A percentile compares a stretch with the other conserved stretches of the same genome.
Conservation (phyloP, 495 filamentous ascomycete species). For the Pyronema domesticum region DNA sequence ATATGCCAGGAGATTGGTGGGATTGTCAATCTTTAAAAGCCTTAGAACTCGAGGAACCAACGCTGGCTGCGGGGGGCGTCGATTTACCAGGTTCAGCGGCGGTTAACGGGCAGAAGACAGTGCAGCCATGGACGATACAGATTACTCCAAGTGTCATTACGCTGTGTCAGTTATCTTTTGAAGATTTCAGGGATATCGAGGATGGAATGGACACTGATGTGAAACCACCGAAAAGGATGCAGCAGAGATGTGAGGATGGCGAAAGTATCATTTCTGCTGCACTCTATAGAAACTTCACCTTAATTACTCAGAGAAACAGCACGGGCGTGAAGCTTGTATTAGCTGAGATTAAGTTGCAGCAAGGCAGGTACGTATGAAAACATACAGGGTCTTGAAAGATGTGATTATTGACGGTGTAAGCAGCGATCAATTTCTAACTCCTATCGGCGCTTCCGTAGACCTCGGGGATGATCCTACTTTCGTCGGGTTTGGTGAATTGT, state of each 20-base stretch:
- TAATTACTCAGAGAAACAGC: slow-evolving; percentile 16
- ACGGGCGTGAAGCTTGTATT: slow-evolving; percentile 13
- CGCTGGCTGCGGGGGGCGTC: slow-evolving; percentile 16
- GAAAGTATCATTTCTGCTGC: slow-evolving; percentile 21
- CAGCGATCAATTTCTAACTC: slow-evolving; percentile 19
- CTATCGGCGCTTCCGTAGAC: slow-evolving; percentile 11
- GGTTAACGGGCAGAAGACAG: neutral
- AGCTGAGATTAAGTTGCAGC: slow-evolving; percentile 11
- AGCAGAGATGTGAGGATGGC: slow-evolving; percentile 12
- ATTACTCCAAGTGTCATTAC: slow-evolving; percentile 19
- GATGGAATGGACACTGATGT: slow-evolving; percentile 11
- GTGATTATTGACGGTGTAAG: neutral
- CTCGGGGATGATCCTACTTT: slow-evolving; percentile 22
- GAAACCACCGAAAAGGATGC: slow-evolving; percentile 6
- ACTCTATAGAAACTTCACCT: slow-evolving; percentile 10
- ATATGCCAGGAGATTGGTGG: slow-evolving; percentile 13
- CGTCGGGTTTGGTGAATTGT: slow-evolving; percentile 19
- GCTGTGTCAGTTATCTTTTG: slow-evolving; percentile 3
- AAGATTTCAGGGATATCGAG: slow-evolving; percentile 4
- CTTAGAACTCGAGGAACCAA: slow-evolving; percentile 19
- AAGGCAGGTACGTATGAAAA: slow-evolving; percentile 10
- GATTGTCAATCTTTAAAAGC: slow-evolving; percentile 3
- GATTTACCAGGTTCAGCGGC: neutral
- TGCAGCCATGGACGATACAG: slow-evolving; percentile 13
- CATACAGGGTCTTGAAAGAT: neutral